Base-by-base conservation (phyloP, 2,329 filamentous ascomycete species). In the Sclerotinia spermophila region DNA sequence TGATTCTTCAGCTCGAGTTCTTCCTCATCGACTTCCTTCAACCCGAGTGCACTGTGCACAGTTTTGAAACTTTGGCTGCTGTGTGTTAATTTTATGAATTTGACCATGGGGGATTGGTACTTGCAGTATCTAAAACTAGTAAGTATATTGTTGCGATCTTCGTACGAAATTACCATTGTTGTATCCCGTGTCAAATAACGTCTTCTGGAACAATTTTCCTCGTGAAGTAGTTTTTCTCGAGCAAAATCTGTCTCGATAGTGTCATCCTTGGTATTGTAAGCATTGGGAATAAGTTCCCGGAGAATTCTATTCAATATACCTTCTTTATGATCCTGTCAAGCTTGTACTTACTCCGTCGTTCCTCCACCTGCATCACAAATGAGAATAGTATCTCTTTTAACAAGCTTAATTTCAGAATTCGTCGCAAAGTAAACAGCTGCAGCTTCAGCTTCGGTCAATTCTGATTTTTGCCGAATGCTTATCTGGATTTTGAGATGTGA, bases 381-480 rank as follows among this genome's bases (percentile, higher is more conserved):
- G 4, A 86, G 77, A 5, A 86, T 77, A 3, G 83, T 79, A 71
- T 86, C 75, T 38, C 70, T 58, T n/a, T 74, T 74, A 42, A 73
- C 17, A 56, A 69, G 66, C 15, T 42, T n/a, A 21, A 72, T 33
- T 33, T 66, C 59, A 38, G 68, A 61, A 67, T 60, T 64, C 11
- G 30, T 35, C 30, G 82, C 82, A 0, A 82, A 81, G 75, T 85
- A 82, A 1, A 86, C 83, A 38, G 84, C 85, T 3, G 85, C 84
- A 7, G 85, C 85, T 74, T 86, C 85, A 0, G 85, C 84, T 76
- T 86, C 84, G 0, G 85, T 86, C 24, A 86, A 77, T 0, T 83
- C 83, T 65, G 86, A 83, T 0, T 72, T 72, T 77, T 5, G 81
- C 80, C 3, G 72, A 77, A 74, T 86, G 83, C 40, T 77, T 74